phyloP scores from a whole-genome alignment of 2,329 filamentous ascomycete genomes.

The Cladophialophora psammophila region DNA sequence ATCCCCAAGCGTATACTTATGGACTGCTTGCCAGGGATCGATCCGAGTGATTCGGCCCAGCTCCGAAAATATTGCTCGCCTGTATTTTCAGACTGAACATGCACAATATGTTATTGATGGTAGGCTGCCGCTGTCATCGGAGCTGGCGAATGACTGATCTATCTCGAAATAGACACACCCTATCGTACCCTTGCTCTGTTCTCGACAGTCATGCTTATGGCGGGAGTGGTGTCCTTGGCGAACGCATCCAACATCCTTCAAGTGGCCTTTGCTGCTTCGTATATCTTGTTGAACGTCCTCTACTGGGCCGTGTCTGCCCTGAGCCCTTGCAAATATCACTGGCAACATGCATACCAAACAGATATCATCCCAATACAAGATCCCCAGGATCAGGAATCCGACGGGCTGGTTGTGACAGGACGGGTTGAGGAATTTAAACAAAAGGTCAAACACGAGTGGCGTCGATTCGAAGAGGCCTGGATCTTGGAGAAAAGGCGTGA shows the following conservation, averaged over 20 bases:
- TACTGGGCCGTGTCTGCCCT: slow-evolving; percentile 63
- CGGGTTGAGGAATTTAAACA: slow-evolving; percentile 12
- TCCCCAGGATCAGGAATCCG: slow-evolving; percentile 12
- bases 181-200: slow-evolving; percentile 64
- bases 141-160: slow-evolving; percentile 42
- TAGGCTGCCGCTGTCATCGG: neutral
- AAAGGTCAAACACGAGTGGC: slow-evolving; percentile 22
- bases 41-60: slow-evolving; percentile 66
- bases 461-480: slow-evolving; percentile 29
- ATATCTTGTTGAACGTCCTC: slow-evolving; percentile 66
- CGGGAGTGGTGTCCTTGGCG: slow-evolving; percentile 66
- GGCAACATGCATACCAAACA: slow-evolving; percentile 32
- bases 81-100: slow-evolving; percentile 68
- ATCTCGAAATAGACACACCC: slow-evolving; percentile 40
- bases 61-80: slow-evolving; percentile 68
- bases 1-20: neutral
- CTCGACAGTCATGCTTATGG: slow-evolving; percentile 68
- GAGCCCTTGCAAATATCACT: slow-evolving; percentile 32
- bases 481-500: slow-evolving; percentile 7
- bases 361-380: slow-evolving; percentile 17
- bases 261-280: slow-evolving; percentile 64
- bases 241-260: slow-evolving; percentile 69
- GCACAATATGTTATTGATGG: slow-evolving; percentile 62
- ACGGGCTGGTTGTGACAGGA: neutral
- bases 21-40: slow-evolving; percentile 47